Evolutionary conservation across 257 asterid genomes (phyloP).

Genomic region (Solanum chiquidenum): DNA sequence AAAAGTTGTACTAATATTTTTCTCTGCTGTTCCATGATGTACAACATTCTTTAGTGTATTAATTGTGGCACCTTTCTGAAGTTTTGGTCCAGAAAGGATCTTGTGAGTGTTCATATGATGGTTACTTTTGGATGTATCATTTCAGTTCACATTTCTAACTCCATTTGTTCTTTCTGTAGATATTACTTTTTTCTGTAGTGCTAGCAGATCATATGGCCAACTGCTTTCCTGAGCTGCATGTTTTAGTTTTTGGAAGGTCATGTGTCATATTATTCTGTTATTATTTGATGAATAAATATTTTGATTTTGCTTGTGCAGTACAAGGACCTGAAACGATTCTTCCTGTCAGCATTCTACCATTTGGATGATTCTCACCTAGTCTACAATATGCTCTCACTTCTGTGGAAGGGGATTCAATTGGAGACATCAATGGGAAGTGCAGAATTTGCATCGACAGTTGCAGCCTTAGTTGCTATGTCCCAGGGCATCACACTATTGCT

Average conservation of each 20-base stretch:
- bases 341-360: constrained; percentile 77
- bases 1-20: neutral
- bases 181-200: neutral
- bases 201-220: neutral
- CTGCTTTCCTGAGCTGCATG: neutral
- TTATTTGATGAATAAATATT: neutral
- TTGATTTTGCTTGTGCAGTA: constrained; percentile 36
- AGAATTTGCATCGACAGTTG: constrained; percentile 64
- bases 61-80: neutral
- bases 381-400: constrained; percentile 84
- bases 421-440: constrained; percentile 76
- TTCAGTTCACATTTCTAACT: neutral
- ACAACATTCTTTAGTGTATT: neutral
- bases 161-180: neutral
- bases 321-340: constrained; percentile 75
- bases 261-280: neutral
- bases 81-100: neutral
- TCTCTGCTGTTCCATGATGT: neutral
- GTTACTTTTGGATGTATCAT: neutral
- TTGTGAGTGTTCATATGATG: neutral
- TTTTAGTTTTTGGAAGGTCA: neutral
- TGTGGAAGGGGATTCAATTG: constrained; percentile 90
- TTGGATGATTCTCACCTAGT: constrained; percentile 72
- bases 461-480: constrained; percentile 63
- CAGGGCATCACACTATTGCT: constrained; percentile 68